These are phyloP conservation scores for Mycena capillaripes DNA, from an alignment of 768 basidiomycete genomes.

Conservation along the genomic window DNA sequence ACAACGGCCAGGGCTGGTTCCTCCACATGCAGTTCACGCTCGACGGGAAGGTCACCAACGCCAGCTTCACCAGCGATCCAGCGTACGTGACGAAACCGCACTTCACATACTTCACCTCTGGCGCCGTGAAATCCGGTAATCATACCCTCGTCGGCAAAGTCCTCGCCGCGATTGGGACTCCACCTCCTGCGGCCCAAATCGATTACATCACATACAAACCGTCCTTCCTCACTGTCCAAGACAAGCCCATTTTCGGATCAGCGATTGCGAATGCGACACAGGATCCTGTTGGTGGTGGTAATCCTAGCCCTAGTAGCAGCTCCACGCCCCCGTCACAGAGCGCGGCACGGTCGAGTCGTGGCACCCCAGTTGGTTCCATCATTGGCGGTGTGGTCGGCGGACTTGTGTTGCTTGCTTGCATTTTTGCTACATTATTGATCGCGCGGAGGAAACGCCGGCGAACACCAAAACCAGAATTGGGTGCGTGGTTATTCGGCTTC, in stretches of 20 bases:
- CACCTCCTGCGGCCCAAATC: constrained; percentile 9
- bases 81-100: constrained; percentile 15
- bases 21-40: background rate
- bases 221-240: background rate
- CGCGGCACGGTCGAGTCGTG: no score
- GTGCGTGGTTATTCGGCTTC: no score
- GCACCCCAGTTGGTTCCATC: no score
- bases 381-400: no score
- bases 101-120: constrained; percentile 15
- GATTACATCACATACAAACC: constrained; percentile 26
- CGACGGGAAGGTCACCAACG: background rate
- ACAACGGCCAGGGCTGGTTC: background rate
- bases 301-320: no score
- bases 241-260: constrained; percentile 10
- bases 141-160: constrained; percentile 20
- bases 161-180: background rate
- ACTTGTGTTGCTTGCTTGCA: no score
- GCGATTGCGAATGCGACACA: no score
- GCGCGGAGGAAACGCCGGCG: no score
- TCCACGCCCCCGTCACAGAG: no score
- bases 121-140: background rate
- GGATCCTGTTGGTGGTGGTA: no score
- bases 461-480: no score
- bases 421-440: no score
- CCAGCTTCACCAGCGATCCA: constrained; percentile 9